Evolutionary conservation across 768 basidiomycete genomes (phyloP).

Genomic region (Rubroboletus pulcherrimus): DNA sequence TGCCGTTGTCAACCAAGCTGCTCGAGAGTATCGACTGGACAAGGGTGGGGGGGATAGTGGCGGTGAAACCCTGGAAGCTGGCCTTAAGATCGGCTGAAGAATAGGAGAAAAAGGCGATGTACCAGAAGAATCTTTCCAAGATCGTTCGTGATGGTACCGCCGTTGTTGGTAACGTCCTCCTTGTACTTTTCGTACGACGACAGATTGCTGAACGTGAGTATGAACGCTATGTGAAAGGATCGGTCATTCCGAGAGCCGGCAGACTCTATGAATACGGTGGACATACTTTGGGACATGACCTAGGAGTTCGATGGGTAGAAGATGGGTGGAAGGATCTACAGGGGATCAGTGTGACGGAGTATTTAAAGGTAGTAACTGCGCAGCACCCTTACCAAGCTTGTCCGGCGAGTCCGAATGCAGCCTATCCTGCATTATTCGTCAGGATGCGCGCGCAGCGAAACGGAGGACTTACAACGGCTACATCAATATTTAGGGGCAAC

Average conservation of each 20-base stretch:
- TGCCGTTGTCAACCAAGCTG: conserved; percentile 4
- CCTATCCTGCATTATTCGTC: not conserved
- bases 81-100: not conserved
- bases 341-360: not conserved
- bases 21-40: not conserved
- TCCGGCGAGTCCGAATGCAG: not conserved
- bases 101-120: not conserved
- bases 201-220: conserved; percentile 3
- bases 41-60: conserved; percentile 3
- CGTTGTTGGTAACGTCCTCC: not conserved
- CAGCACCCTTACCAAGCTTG: not conserved
- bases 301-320: not conserved
- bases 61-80: conserved; percentile 17
- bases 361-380: not conserved
- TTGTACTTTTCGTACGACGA: conserved; percentile 14
- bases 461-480: no score
- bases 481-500: no score
- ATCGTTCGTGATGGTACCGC: conserved; percentile 16
- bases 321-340: not conserved
- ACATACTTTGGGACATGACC: conserved; percentile 22
- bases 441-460: not conserved
- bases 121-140: not conserved
- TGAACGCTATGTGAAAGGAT: conserved; percentile 7
- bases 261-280: not conserved
- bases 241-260: not conserved